These are phyloP conservation scores for Setaria italica DNA, from an alignment of 202 grass and related monocot species.

Conservation along the genomic window DNA sequence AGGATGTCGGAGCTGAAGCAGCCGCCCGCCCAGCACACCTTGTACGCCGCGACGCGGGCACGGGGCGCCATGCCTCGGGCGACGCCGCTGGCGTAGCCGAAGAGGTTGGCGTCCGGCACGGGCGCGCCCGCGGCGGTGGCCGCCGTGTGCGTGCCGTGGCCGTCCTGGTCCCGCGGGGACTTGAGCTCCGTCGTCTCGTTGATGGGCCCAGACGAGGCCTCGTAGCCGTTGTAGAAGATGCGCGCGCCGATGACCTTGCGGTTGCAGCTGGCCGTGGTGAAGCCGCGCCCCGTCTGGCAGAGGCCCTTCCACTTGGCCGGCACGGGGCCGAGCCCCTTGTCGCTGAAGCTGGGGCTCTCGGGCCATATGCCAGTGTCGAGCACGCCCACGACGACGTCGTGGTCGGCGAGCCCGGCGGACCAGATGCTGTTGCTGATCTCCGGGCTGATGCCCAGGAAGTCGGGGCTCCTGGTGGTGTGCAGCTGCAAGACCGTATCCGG, in stretches of 20 bases:
- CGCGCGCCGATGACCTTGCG: conserved; percentile 88
- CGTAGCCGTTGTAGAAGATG: conserved; percentile 91
- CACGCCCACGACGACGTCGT: conserved; percentile 82
- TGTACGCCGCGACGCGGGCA: conserved; percentile 90
- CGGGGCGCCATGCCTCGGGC: conserved; percentile 90
- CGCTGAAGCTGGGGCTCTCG: conserved; percentile 78
- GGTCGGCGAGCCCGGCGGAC: conserved; percentile 64
- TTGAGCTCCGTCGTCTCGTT: conserved; percentile 86
- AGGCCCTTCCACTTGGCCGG: conserved; percentile 77
- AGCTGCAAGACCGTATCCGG: conserved; percentile 80
- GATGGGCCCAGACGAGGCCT: conserved; percentile 79
- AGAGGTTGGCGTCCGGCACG: conserved; percentile 71
- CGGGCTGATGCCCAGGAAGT: conserved; percentile 85
- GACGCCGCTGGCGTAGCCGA: conserved; percentile 80
- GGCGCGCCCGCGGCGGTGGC: conserved; percentile 81
- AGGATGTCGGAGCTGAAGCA: conserved; percentile 99
- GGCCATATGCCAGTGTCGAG: conserved; percentile 91
- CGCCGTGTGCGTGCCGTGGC: conserved; percentile 95
- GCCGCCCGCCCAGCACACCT: conserved; percentile 93
- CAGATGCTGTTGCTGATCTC: conserved; percentile 75
- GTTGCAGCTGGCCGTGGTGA: conserved; percentile 66
- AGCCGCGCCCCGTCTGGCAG: conserved; percentile 76
- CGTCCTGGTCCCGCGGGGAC: conserved; percentile 96
- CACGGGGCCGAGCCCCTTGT: conserved; percentile 71
- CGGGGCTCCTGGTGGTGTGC: conserved; percentile 91